Evolutionary conservation across 2,329 filamentous ascomycete genomes (phyloP).

Genomic region (Didymellaceae sp.): DNA sequence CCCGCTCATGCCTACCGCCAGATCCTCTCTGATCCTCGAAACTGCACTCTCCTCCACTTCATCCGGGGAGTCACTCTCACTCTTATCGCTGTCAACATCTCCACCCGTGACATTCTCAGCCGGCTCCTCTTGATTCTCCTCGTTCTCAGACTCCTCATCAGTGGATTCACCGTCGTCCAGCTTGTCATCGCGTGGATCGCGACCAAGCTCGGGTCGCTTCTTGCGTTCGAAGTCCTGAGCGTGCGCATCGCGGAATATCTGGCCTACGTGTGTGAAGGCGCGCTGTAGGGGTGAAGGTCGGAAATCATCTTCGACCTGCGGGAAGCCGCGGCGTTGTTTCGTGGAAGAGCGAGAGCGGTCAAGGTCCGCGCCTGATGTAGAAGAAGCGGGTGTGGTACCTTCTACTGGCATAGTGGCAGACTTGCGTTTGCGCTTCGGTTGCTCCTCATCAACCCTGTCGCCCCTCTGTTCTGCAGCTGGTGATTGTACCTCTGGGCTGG

Average conservation of each 20-base stretch:
- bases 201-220: constrained; percentile 58
- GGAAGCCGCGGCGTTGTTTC: constrained; percentile 28
- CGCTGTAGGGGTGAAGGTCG: constrained; percentile 46
- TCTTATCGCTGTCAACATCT: constrained; percentile 1
- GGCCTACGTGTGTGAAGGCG: constrained; percentile 62
- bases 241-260: constrained; percentile 82
- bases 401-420: constrained; percentile 9
- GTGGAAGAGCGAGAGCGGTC: constrained; percentile 20
- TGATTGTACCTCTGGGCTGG: constrained; percentile 19
- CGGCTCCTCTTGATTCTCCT: constrained; percentile 39
- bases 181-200: constrained; percentile 37
- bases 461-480: constrained; percentile 12
- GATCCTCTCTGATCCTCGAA: constrained; percentile 11
- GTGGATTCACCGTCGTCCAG: constrained; percentile 39
- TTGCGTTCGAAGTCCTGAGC: constrained; percentile 91
- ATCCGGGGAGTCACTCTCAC: constrained; percentile 7
- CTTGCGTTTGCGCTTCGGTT: constrained; percentile 16
- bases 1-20: constrained; percentile 5
- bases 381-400: constrained; percentile 17
- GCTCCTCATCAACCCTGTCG: constrained; percentile 42
- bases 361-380: constrained; percentile 23
- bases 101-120: constrained; percentile 35
- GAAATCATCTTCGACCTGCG: constrained; percentile 23
- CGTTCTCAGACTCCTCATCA: constrained; percentile 28
- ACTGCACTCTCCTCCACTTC: constrained; percentile 13